Evolutionary conservation across 1,284 basidiomycete species (phyloP), one percentile per base, ranked within the genome.

Genomic region (Crepidotus sp.): DNA sequence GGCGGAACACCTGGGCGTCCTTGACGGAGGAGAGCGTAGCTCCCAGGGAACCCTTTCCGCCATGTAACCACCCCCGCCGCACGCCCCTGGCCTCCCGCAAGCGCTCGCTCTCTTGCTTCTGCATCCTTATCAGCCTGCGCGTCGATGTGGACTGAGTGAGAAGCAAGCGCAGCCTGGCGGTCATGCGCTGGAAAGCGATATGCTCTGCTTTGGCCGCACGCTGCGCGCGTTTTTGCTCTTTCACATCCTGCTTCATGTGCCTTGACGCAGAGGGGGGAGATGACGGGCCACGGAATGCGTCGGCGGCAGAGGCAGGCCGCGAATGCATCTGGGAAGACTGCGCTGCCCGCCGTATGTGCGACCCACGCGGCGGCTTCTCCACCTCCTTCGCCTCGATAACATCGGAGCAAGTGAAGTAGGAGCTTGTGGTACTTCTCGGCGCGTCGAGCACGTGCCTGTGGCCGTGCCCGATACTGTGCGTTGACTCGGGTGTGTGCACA

Each of bases 401-500:
- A 14, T 42, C 50, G 7, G 32, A 37, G 26, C 50, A 49, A 4
- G 48, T 50, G 32, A 51, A 51, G 33, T 50, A 51, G 32, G 46
- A 48, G 31, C 49, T 48, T 18, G 40, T 48, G n/a, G 42, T 35
- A 38, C 42, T 46, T 6, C 29, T 25, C 19, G 46, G 48, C 17
- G 18, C 21, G 3, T 50, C 48, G 17, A 25, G 34, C 27, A 14
- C 29, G 13, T 42, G 51, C 19, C 39, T 27, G 15, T 14, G 7
- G 10, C 33, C 36, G 25, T 39, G 37, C n/a, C 25, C 34, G 5
- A 49, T 44, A 10, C 36, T 42, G 36, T 59, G 58, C n/a, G 55
- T 58, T 9, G 73, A 68, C 3, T 68, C 60, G 6, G 74, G 76
- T 0, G 76, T 78, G 50, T 76, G 76, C 9, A 77, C 58, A 0